A percentile compares a stretch with the other conserved stretches of the same genome.
phyloP scores from a whole-genome alignment of 495 filamentous ascomycete species.

The Parmelia sp. region DNA sequence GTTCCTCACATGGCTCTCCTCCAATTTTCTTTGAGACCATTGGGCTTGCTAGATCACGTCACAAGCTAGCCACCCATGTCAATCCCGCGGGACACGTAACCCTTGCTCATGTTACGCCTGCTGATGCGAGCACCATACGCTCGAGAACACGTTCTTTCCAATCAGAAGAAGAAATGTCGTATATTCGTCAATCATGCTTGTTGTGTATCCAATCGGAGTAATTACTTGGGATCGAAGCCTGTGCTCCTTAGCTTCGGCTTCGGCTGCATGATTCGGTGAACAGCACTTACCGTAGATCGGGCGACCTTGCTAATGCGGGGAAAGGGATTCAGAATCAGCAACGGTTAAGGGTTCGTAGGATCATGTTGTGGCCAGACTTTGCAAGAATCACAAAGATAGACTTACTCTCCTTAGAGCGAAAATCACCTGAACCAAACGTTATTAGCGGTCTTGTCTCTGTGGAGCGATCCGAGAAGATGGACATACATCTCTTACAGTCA shows the following conservation, averaged over 20 bases:
- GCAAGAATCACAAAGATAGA: background rate
- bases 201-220: background rate
- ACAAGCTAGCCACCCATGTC: background rate
- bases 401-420: constrained; percentile 48
- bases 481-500: constrained; percentile 60
- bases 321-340: constrained; percentile 1
- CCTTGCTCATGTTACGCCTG: background rate
- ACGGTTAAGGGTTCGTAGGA: background rate
- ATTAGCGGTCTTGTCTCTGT: constrained; percentile 6
- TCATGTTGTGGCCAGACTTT: background rate
- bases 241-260: background rate
- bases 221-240: background rate
- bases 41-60: background rate
- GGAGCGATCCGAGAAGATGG: background rate
- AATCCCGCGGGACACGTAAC: background rate
- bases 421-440: constrained; percentile 45
- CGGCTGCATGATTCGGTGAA: background rate
- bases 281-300: constrained; percentile 33
- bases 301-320: constrained; percentile 28
- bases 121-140: background rate
- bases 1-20: background rate
- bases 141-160: background rate
- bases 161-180: background rate
- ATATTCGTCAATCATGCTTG: background rate
- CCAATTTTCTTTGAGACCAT: background rate